Base-by-base conservation (phyloP, 805 yeast species). In the Candida khao-thaluensis region DNA sequence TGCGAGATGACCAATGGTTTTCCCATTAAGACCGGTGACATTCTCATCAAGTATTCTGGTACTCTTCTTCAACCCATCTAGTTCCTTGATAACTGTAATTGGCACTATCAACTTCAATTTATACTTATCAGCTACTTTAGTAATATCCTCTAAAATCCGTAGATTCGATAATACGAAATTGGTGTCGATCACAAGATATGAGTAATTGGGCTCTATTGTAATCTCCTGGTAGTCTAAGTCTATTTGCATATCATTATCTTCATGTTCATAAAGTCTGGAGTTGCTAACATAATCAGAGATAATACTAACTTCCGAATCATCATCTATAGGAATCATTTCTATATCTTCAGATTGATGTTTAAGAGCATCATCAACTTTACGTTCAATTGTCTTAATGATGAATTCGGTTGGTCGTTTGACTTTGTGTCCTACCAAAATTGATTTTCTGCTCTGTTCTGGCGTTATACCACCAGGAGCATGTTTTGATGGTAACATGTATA, bases 81-180 rank as follows among this genome's bases (percentile, higher is more conserved):
- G 67, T 54, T 90, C 98, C 28, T 65, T 69, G 10, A 86, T 65
- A 2, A 83, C 93, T 1, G 81, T 76, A 4, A 63, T 63, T 0
- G 98, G 98, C 3, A 90, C 66, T 0, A 90, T 66, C 1, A 90
- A 64, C 34, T 55, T 55, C 35, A 78, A 74, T 12, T 71, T 66
- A 51, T 67, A 81, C 9, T 58, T 43, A 0, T 47, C 36, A 3
- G 72, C 72, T 6, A 75, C 40, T 2, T 50, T 51, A 3, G 71
- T 57, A 17, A 90, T 53, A 0, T 71, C 71, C 33, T 82, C 79
- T 7, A 89, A 47, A 1, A 85, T 59, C 14, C 65, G 57, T 30
- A 87, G 58, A 54, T 88, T 89, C 1, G 88, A 76, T 3, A 90
- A 60, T 10, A 86, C 66, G 54, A 90, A 86, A 54, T 90, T 90